Evolutionary conservation across 2,329 filamentous ascomycete genomes (phyloP).

Genomic region (Diaporthe amygdali): DNA sequence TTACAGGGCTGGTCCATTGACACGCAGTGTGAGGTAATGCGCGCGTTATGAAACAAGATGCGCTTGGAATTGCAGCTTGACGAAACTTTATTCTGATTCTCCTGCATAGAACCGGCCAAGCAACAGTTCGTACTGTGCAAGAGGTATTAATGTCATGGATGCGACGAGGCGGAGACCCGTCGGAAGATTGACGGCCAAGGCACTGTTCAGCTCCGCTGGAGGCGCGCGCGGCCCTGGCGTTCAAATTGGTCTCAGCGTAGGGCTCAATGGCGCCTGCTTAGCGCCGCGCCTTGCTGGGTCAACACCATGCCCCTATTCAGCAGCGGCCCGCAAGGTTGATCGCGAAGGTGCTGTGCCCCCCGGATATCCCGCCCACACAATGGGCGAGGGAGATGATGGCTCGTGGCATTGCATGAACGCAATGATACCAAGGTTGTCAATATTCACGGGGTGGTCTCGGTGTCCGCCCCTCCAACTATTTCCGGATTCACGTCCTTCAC

Average conservation of each 20-base stretch:
- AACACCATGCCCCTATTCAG: background rate
- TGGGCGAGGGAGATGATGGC: background rate
- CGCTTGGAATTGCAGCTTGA: constrained; percentile 18
- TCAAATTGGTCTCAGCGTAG: constrained; percentile 7
- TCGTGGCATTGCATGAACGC: background rate
- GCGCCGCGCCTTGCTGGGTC: constrained; percentile 7
- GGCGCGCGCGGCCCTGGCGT: constrained; percentile 7
- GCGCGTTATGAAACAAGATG: constrained; percentile 22
- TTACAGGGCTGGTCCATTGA: constrained; percentile 14
- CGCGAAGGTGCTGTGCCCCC: background rate
- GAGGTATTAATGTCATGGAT: constrained; percentile 9
- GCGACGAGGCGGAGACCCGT: constrained; percentile 7
- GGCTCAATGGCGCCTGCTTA: constrained; percentile 14
- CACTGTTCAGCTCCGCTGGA: constrained; percentile 5
- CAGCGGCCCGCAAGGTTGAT: background rate
- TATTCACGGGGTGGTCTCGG: background rate
- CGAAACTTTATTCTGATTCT: constrained; percentile 9
- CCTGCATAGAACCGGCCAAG: constrained; percentile 13
- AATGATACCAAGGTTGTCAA: constrained; percentile 16
- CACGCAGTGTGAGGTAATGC: constrained; percentile 18
- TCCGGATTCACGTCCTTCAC: constrained; percentile 52
- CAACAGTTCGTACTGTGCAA: constrained; percentile 5
- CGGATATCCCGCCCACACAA: constrained; percentile 9
- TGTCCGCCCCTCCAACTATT: constrained; percentile 33
- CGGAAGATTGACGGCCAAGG: constrained; percentile 7